Percentiles rank a stretch among this genome's conserved stretches.
These are phyloP conservation scores for Galeopsis tetrahit DNA, from an alignment of 257 asterid species.

Conservation along the genomic window DNA sequence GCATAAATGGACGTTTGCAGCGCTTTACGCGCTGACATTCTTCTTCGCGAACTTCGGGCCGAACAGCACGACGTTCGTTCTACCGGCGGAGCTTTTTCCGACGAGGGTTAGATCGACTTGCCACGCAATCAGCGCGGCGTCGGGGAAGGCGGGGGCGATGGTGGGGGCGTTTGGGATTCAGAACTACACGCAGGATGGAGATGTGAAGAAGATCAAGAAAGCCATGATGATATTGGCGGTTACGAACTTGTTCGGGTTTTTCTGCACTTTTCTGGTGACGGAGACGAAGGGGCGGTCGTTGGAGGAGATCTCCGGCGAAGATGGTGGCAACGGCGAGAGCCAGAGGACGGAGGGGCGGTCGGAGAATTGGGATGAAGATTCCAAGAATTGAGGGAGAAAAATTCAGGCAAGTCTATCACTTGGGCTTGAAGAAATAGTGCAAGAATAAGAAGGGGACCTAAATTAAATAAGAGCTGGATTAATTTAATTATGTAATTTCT, in stretches of 20 bases:
- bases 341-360: constrained; percentile 21
- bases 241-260: constrained; percentile 42
- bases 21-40: constrained; percentile 46
- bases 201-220: constrained; percentile 29
- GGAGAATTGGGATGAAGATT: constrained; percentile 41
- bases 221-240: constrained; percentile 38
- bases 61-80: constrained; percentile 48
- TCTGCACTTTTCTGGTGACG: constrained; percentile 44
- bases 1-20: constrained; percentile 44
- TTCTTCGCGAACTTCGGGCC: constrained; percentile 54
- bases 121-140: constrained; percentile 48
- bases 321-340: constrained; percentile 25
- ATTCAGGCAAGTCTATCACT: constrained; percentile 23
- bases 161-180: constrained; percentile 44
- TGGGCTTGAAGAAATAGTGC: constrained; percentile 13
- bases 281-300: constrained; percentile 47
- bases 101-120: constrained; percentile 47
- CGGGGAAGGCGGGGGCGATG: constrained; percentile 53
- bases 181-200: constrained; percentile 40
- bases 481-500: background rate
- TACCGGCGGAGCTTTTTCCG: constrained; percentile 50
- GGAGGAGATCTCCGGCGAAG: constrained; percentile 52
- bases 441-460: background rate
- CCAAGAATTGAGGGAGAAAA: constrained; percentile 21
- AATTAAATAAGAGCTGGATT: constrained; percentile 20